Conservation (phyloP, 225 moss, liverwort and hornwort species). For the Pseudoscleropodium purum region DNA sequence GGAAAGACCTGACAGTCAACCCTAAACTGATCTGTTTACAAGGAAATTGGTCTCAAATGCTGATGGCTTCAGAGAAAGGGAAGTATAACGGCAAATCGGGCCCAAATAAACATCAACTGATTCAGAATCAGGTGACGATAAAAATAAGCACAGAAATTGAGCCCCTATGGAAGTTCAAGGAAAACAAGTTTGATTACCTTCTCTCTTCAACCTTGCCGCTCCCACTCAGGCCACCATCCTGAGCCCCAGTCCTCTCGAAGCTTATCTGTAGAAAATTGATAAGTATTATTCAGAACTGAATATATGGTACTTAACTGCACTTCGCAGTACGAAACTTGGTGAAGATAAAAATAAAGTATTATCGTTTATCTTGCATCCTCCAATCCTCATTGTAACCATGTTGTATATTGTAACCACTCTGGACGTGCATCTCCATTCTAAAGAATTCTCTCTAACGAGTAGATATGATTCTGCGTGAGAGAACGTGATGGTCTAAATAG, state of each 20-base stretch:
- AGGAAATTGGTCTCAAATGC: neutral
- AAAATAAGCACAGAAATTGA: neutral
- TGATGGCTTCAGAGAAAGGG: neutral
- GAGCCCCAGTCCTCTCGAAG: conserved; percentile 9
- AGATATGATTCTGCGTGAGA: neutral
- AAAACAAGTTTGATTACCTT: neutral
- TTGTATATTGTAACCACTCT: neutral
- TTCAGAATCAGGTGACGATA: neutral
- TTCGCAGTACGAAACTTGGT: neutral
- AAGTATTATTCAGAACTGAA: neutral
- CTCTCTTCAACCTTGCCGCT: conserved; percentile 14
- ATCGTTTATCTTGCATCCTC: neutral
- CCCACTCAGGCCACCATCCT: conserved; percentile 4
- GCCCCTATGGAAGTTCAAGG: neutral
- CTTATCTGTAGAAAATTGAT: conserved; percentile 6
- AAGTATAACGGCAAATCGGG: neutral
- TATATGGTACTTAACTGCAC: neutral
- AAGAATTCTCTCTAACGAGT: neutral
- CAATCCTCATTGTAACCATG: neutral
- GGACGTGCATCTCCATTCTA: neutral
- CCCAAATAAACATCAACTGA: neutral
- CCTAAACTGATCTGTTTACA: neutral
- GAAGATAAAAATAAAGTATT: neutral
- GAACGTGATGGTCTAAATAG: neutral
- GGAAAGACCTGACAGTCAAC: neutral